Evolutionary conservation across 169 alveolate species (phyloP).

Genomic region (Babesia bigemina): DNA sequence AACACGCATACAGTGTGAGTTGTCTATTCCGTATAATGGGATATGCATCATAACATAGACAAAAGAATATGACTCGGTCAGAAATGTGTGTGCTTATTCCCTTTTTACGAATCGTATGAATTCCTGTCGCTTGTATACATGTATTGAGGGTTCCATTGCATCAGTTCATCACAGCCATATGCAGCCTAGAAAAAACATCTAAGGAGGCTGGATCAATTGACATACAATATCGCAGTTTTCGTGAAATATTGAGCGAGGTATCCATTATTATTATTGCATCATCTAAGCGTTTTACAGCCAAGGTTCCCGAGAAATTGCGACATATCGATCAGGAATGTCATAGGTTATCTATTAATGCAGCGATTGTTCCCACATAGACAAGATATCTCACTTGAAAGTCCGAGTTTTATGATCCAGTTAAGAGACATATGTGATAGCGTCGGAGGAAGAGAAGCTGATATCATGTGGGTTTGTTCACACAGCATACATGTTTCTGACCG

Average conservation of each 20-base stretch:
- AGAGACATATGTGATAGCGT: slow-evolving; percentile 26
- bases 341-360: slow-evolving; percentile 31
- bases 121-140: no score
- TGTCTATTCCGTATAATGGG: background rate
- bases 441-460: slow-evolving; percentile 27
- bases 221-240: slow-evolving; percentile 68
- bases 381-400: background rate
- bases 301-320: slow-evolving; percentile 63
- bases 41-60: no score
- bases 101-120: no score
- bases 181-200: slow-evolving; percentile 41
- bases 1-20: slow-evolving; percentile 69
- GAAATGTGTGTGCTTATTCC: no score
- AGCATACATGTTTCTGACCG: slow-evolving; percentile 11
- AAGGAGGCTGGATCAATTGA: slow-evolving; percentile 27
- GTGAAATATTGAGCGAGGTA: slow-evolving; percentile 64
- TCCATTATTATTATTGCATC: slow-evolving; percentile 14
- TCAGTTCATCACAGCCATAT: background rate
- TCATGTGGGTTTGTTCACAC: slow-evolving; percentile 40
- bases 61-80: no score
- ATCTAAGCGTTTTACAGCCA: slow-evolving; percentile 46
- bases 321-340: slow-evolving; percentile 20
- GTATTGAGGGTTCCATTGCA: no score
- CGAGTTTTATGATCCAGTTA: slow-evolving; percentile 28
- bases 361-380: slow-evolving; percentile 1